Conservation (phyloP, 148 eudicot genomes). For the Chenopodium suecicum region DNA sequence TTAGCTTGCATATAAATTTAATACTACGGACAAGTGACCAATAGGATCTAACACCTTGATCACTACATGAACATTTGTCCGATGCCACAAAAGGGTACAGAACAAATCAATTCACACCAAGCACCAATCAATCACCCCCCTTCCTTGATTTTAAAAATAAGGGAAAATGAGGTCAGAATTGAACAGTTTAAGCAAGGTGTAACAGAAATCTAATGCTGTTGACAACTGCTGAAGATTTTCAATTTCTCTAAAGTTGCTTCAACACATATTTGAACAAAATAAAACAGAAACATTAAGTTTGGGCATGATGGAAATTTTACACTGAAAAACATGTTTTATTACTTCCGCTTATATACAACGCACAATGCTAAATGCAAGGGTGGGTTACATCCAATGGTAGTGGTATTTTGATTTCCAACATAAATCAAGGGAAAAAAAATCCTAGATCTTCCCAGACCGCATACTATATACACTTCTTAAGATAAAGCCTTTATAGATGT, state of each 20-base stretch:
- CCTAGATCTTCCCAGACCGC: neutral
- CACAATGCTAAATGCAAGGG: neutral
- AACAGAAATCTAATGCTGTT: neutral
- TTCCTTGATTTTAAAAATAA: too few species aligned
- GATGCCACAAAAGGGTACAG: neutral
- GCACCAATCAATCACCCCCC: neutral
- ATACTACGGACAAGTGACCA: neutral
- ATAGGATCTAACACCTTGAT: neutral
- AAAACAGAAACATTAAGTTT: neutral
- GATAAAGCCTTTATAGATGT: neutral
- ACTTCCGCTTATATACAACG: neutral
- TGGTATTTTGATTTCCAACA: neutral
- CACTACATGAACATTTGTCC: neutral
- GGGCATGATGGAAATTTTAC: neutral
- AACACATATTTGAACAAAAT: neutral
- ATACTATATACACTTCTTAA: neutral
- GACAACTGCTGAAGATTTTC: constrained; percentile 1
- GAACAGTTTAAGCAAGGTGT: constrained; percentile 2
- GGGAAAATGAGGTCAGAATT: neutral
- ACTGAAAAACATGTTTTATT: neutral
- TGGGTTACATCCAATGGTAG: neutral
- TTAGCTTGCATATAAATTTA: too few species aligned
- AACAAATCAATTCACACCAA: neutral
- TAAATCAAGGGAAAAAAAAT: neutral
- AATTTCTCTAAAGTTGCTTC: neutral